These are phyloP conservation scores for Globisporangium irregulare DNA, from an alignment of 352 stramenopile species.

Conservation along the genomic window DNA sequence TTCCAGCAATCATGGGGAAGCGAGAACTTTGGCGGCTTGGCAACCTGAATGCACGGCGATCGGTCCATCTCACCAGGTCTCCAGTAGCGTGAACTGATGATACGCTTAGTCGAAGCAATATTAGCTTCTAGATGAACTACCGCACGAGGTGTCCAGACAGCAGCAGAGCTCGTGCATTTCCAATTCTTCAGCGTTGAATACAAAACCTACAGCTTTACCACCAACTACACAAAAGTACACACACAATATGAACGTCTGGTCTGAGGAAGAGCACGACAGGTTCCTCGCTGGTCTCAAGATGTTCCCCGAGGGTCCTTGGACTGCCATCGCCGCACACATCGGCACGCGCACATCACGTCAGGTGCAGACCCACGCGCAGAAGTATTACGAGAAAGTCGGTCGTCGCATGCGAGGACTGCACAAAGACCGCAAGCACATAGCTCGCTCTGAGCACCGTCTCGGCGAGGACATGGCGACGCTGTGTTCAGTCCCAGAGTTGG, in stretches of 20 bases:
- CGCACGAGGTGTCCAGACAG: too few species aligned
- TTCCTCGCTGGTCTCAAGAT: conserved; percentile 23
- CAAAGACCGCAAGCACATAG: conserved; percentile 48
- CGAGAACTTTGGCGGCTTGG: too few species aligned
- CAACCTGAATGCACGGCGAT: too few species aligned
- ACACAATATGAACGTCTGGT: conserved; percentile 17
- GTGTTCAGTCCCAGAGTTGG: neutral
- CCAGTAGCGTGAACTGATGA: too few species aligned
- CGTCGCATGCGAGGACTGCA: conserved; percentile 56
- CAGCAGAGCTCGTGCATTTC: too few species aligned
- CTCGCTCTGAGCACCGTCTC: conserved; percentile 51
- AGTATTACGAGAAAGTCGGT: conserved; percentile 75
- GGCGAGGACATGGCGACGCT: conserved; percentile 27
- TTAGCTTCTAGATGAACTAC: too few species aligned
- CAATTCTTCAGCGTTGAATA: too few species aligned
- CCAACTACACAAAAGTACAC: neutral
- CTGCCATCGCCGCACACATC: conserved; percentile 25
- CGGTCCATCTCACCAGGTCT: too few species aligned
- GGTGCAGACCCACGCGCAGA: conserved; percentile 56
- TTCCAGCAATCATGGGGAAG: too few species aligned
- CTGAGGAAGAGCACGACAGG: conserved; percentile 30
- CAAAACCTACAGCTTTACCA: too few species aligned
- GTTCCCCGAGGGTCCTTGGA: conserved; percentile 32
- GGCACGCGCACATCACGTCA: conserved; percentile 48
- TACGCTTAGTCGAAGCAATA: too few species aligned